Evolutionary conservation across 2,329 filamentous ascomycete genomes (phyloP).

Genomic region (Calonectria fujianensis): DNA sequence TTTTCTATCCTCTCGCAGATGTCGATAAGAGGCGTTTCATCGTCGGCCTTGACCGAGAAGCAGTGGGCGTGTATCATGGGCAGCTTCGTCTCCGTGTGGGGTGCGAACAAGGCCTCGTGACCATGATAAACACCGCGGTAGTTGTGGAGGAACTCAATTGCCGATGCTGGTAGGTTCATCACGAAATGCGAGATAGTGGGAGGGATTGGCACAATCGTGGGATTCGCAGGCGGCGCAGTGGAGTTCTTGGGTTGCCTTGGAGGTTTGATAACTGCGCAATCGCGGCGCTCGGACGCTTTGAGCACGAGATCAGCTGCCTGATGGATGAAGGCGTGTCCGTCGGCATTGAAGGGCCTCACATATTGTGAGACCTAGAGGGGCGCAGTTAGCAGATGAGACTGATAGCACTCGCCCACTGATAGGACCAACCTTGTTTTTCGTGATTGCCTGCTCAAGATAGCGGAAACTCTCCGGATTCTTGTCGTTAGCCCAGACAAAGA

Average conservation of each 20-base stretch:
- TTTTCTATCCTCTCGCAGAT: slow-evolving; percentile 64
- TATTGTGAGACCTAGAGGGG: slow-evolving; percentile 74
- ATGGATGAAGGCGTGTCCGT: slow-evolving; percentile 88
- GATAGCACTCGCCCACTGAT: neutral
- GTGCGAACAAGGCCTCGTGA: slow-evolving; percentile 78
- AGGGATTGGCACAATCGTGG: slow-evolving; percentile 74
- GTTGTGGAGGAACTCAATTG: slow-evolving; percentile 85
- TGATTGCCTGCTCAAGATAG: slow-evolving; percentile 81
- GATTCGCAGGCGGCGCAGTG: slow-evolving; percentile 60
- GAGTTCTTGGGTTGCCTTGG: slow-evolving; percentile 62
- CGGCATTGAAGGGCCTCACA: slow-evolving; percentile 86
- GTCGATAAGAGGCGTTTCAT: slow-evolving; percentile 78
- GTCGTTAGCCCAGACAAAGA: slow-evolving; percentile 98
- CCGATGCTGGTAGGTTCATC: slow-evolving; percentile 96
- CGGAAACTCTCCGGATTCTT: slow-evolving; percentile 92
- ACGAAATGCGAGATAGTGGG: slow-evolving; percentile 92
- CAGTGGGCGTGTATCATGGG: slow-evolving; percentile 96
- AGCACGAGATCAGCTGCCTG: slow-evolving; percentile 78
- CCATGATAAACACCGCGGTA: slow-evolving; percentile 85
- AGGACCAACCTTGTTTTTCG: slow-evolving; percentile 83
- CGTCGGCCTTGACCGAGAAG: slow-evolving; percentile 88
- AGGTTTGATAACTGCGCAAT: slow-evolving; percentile 72
- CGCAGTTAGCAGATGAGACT: slow-evolving; percentile 37
- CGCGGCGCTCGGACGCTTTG: slow-evolving; percentile 68
- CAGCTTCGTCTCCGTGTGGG: slow-evolving; percentile 75